Conservation (phyloP, 345 rosid genomes). For the Eucalyptus erythrocorys region DNA sequence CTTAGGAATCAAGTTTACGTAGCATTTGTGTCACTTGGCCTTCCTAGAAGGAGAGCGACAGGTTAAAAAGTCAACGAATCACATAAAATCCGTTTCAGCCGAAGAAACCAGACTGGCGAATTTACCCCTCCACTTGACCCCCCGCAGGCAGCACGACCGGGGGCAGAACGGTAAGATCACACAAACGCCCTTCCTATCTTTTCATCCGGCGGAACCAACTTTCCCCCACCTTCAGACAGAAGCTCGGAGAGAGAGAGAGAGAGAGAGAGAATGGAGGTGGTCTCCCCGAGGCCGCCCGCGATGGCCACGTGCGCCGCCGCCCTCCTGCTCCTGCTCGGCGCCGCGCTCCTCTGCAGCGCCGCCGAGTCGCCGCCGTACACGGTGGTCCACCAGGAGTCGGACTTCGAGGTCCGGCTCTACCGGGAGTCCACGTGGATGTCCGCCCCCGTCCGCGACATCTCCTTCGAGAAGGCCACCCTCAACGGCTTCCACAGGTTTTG, state of each 20-base stretch:
- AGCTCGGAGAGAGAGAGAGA: neutral
- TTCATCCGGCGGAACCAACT: neutral
- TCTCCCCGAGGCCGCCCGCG: neutral
- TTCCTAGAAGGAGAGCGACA: neutral
- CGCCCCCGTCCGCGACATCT: constrained; percentile 26
- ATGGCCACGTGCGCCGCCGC: neutral
- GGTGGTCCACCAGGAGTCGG: constrained; percentile 39
- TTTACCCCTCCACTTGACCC: neutral
- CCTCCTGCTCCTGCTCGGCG: constrained; percentile 1
- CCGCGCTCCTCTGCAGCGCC: constrained; percentile 1
- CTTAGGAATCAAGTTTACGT: neutral
- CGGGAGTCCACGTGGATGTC: constrained; percentile 46
- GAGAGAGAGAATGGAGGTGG: constrained; percentile 29
- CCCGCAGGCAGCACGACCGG: neutral
- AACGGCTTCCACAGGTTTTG: constrained; percentile 48
- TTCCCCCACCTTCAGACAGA: neutral
- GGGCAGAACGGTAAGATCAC: neutral
- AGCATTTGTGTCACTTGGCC: neutral
- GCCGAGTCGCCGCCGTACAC: constrained; percentile 41
- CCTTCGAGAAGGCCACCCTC: constrained; percentile 50
- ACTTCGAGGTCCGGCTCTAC: constrained; percentile 57
- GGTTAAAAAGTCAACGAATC: neutral
- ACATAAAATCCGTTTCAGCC: neutral
- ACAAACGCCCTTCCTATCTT: neutral
- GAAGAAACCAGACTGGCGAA: neutral